Conservation (phyloP, 2,329 filamentous ascomycete species). For the Apiospora pterosperma region DNA sequence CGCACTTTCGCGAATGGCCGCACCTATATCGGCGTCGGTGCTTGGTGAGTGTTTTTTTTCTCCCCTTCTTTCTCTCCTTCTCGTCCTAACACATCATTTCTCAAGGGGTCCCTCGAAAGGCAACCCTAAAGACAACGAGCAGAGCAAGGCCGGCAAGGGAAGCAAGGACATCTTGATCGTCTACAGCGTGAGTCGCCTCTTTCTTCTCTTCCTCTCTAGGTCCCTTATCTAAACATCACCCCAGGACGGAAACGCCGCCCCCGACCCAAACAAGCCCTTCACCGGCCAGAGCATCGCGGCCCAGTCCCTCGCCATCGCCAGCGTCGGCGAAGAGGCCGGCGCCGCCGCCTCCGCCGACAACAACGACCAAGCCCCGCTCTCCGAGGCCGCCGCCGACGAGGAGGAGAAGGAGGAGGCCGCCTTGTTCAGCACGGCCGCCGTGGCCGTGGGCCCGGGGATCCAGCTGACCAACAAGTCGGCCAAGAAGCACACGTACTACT, state of each 20-base stretch:
- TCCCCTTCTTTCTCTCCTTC: not conserved
- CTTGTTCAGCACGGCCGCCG: not conserved
- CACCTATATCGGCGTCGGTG: constrained; percentile 36
- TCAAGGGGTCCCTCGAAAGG: constrained; percentile 15
- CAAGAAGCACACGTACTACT: constrained; percentile 30
- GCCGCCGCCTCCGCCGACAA: not conserved
- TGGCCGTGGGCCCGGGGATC: constrained; percentile 28
- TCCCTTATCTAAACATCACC: not conserved
- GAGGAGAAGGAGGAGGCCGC: not conserved
- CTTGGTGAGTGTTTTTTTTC: constrained; percentile 19
- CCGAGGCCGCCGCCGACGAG: not conserved
- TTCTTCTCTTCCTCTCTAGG: not conserved
- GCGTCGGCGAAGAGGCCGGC: not conserved
- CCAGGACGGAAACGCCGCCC: constrained; percentile 19
- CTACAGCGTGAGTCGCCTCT: constrained; percentile 29
- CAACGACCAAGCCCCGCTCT: not conserved
- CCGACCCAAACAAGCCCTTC: constrained; percentile 17
- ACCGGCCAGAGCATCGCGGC: constrained; percentile 13
- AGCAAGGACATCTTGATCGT: constrained; percentile 35
- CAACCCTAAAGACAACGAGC: constrained; percentile 29
- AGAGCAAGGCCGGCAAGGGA: constrained; percentile 34
- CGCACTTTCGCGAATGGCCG: constrained; percentile 34
- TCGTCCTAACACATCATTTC: too few species aligned
- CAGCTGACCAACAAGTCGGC: constrained; percentile 32
- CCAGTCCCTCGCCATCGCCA: constrained; percentile 6